Evolutionary conservation across 2,329 filamentous ascomycete species (phyloP).

Genomic region (Paraphaeosphaeria sporulosa): DNA sequence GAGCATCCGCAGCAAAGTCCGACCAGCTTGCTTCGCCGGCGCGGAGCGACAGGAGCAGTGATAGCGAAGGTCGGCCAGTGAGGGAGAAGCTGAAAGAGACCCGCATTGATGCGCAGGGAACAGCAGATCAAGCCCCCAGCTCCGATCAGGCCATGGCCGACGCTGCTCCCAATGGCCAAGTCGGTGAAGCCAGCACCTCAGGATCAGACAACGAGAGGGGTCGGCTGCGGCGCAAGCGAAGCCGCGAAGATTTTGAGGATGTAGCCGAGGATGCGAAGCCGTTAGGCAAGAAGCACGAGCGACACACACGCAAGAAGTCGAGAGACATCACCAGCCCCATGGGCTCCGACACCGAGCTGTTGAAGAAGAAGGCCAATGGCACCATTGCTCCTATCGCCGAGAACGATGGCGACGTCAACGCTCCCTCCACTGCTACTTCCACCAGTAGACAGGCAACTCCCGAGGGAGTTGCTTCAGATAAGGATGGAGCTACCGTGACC

Average conservation of each 20-base stretch:
- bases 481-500: constrained; percentile 28
- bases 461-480: constrained; percentile 21
- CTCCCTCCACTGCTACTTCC: constrained; percentile 23
- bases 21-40: constrained; percentile 35
- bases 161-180: constrained; percentile 33
- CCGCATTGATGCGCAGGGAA: constrained; percentile 57
- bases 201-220: constrained; percentile 48
- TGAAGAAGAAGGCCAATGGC: constrained; percentile 44
- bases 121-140: constrained; percentile 25
- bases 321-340: constrained; percentile 52
- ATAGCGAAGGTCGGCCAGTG: constrained; percentile 64
- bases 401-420: constrained; percentile 38
- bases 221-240: constrained; percentile 54
- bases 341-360: constrained; percentile 37
- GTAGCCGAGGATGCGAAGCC: constrained; percentile 44
- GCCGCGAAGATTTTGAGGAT: constrained; percentile 54
- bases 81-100: constrained; percentile 69
- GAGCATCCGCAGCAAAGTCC: constrained; percentile 23
- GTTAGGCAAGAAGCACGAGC: constrained; percentile 44
- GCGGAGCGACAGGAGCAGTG: constrained; percentile 51
- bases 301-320: constrained; percentile 57
- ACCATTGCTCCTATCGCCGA: constrained; percentile 40
- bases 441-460: constrained; percentile 18
- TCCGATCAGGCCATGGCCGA: constrained; percentile 35
- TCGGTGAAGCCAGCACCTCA: constrained; percentile 37